A percentile compares a stretch with the other conserved stretches of the same genome.
phyloP scores from a whole-genome alignment of 2,329 filamentous ascomycete genomes.

The Pyrenophora teres region DNA sequence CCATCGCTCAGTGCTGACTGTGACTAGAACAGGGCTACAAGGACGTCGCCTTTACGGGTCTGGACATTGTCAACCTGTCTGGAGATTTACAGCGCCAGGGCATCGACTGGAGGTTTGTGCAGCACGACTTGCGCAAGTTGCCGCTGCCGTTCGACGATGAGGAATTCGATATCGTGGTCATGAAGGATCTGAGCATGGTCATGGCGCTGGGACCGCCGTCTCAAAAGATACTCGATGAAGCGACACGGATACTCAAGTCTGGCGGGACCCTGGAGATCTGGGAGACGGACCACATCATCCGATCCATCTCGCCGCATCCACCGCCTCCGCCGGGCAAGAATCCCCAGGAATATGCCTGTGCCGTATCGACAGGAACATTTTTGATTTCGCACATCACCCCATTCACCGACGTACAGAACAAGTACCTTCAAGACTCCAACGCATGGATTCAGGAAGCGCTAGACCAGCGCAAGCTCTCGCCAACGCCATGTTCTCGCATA shows the following conservation, averaged over 20 bases:
- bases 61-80: constrained; percentile 78
- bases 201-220: constrained; percentile 62
- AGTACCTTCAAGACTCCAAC: constrained; percentile 82
- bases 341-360: constrained; percentile 66
- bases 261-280: constrained; percentile 85
- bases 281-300: constrained; percentile 84
- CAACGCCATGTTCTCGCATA: constrained; percentile 78
- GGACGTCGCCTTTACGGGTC: constrained; percentile 76
- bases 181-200: constrained; percentile 80
- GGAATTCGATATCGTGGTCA: constrained; percentile 86
- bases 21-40: constrained; percentile 60
- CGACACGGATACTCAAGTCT: constrained; percentile 73
- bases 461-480: constrained; percentile 69
- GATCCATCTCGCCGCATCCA: constrained; percentile 80
- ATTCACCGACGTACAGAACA: constrained; percentile 78
- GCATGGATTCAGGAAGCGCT: constrained; percentile 78
- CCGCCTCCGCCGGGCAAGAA: constrained; percentile 62
- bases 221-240: constrained; percentile 68
- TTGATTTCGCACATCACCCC: constrained; percentile 81
- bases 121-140: constrained; percentile 77
- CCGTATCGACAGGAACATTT: constrained; percentile 76
- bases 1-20: constrained; percentile 2
- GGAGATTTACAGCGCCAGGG: constrained; percentile 69
- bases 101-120: constrained; percentile 86
- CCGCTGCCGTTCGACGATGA: constrained; percentile 79